Conservation (phyloP, 805 yeast species). For the Jamesozyma lodderae region DNA sequence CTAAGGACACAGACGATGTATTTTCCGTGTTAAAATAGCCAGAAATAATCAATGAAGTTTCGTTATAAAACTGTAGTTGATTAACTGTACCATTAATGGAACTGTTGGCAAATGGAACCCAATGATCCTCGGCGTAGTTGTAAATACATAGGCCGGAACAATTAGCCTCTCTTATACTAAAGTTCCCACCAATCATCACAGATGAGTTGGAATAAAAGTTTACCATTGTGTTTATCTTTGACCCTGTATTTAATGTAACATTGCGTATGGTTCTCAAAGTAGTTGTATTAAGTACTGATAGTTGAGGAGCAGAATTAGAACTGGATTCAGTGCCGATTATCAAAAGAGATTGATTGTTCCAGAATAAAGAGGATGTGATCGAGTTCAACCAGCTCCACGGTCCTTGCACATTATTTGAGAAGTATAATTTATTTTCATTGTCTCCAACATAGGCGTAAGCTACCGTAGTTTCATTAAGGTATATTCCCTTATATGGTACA, state of each 20-base stretch:
- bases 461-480: constrained; percentile 40
- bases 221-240: constrained; percentile 36
- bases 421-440: constrained; percentile 4
- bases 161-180: constrained; percentile 45
- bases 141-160: constrained; percentile 64
- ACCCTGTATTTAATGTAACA: constrained; percentile 29
- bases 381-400: constrained; percentile 15
- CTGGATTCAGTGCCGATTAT: constrained; percentile 14
- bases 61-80: constrained; percentile 41
- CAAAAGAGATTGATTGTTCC: constrained; percentile 19
- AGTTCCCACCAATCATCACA: constrained; percentile 61
- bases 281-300: constrained; percentile 31
- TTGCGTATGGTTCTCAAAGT: constrained; percentile 39
- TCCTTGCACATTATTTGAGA: constrained; percentile 2
- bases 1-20: constrained; percentile 38
- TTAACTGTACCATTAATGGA: constrained; percentile 45
- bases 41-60: constrained; percentile 34
- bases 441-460: constrained; percentile 51
- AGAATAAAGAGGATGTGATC: constrained; percentile 19
- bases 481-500: constrained; percentile 30
- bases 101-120: constrained; percentile 37
- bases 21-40: constrained; percentile 46
- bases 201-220: constrained; percentile 34
- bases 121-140: constrained; percentile 43
- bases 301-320: not conserved